Evolutionary conservation across 768 basidiomycete species (phyloP), one percentile per base, ranked within the genome.

Genomic region (Multifurca ochricompacta): DNA sequence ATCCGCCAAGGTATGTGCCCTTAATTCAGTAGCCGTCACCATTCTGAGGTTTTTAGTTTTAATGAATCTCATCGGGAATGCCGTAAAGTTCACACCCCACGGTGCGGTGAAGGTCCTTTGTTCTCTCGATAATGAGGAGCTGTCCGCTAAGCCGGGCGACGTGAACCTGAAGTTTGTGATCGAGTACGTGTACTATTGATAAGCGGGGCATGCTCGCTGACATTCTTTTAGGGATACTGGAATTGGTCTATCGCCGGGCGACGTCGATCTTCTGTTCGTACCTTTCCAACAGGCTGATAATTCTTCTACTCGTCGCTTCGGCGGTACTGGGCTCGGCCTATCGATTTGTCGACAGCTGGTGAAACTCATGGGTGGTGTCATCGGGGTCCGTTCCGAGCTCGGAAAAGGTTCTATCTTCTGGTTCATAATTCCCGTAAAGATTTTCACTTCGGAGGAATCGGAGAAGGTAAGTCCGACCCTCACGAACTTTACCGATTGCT

Each of bases 271-370:
- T 7, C 68, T 88, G 3, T 88, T 87, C 59, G 78, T 82, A 18
- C 85, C 85, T 8, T 88, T 88, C 60, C 82, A 83, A 59, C 86
- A 88, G 68, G 85, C 84, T 9, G 86, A 87, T 71, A 86, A 83
- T 59, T 86, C 85, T 0, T 85, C 83, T 0, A 87, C 86, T 6
- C 79, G 85, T 25, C 76, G 80, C 6, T 87, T 85, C 62, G 86
- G 86, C 42, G 86, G 86, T 2, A 87, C 85, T n/a, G 86, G 86
- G 9, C 66, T 88, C 8, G 86, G 86, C 18, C 68, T 87, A 21
- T 85, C 82, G 6, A 88, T 88, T 59, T 86, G 83, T 7, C 77
- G 83, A 13, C 82, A 85, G 59, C 70, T 88, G 31, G 84, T 86
- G 42, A 83, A 83, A 62, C 74, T 86, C n/a, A 82, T 87, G 78